Evolutionary conservation across 1,139 yeast genomes (phyloP).

Genomic region (Candida neerlandica): DNA sequence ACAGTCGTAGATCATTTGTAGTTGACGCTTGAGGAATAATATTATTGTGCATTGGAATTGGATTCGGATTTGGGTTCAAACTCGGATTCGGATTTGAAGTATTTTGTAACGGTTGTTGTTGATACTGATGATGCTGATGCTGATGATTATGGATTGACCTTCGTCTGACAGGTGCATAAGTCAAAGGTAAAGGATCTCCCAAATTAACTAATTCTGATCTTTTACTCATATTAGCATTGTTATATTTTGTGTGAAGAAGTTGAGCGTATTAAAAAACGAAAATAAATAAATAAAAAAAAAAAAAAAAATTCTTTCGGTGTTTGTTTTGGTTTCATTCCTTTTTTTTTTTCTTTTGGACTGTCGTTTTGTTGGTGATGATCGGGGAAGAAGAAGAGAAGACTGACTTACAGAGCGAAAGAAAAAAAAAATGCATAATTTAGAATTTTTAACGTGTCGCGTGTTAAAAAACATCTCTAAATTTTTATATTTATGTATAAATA

Average conservation of each 20-base stretch:
- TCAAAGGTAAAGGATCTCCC: slow-evolving; percentile 43
- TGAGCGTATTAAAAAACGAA: not conserved
- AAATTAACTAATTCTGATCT: slow-evolving; percentile 18
- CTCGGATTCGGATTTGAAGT: not conserved
- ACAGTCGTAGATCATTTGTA: not conserved
- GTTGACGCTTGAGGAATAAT: slow-evolving; percentile 6
- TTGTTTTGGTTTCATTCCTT: slow-evolving; percentile 5
- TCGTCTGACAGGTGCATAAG: slow-evolving; percentile 23
- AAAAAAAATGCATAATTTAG: not conserved
- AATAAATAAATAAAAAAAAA: not conserved
- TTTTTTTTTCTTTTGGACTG: not conserved
- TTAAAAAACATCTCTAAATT: slow-evolving; percentile 5
- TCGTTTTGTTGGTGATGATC: not conserved
- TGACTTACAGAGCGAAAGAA: too few species aligned
- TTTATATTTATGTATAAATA: not conserved
- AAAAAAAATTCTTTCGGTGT: not conserved
- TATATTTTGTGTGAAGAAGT: slow-evolving; percentile 2
- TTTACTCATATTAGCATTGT: slow-evolving; percentile 14
- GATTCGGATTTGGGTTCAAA: not conserved
- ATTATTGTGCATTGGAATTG: slow-evolving; percentile 7
- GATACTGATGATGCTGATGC: slow-evolving; percentile 2
- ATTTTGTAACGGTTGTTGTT: slow-evolving; percentile 5
- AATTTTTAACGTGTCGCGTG: slow-evolving; percentile 4
- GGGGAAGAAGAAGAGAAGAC: too few species aligned
- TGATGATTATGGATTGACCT: slow-evolving; percentile 1